Evolutionary conservation across 208 protist genomes (phyloP).

Genomic region (Crithidia brevicula): DNA sequence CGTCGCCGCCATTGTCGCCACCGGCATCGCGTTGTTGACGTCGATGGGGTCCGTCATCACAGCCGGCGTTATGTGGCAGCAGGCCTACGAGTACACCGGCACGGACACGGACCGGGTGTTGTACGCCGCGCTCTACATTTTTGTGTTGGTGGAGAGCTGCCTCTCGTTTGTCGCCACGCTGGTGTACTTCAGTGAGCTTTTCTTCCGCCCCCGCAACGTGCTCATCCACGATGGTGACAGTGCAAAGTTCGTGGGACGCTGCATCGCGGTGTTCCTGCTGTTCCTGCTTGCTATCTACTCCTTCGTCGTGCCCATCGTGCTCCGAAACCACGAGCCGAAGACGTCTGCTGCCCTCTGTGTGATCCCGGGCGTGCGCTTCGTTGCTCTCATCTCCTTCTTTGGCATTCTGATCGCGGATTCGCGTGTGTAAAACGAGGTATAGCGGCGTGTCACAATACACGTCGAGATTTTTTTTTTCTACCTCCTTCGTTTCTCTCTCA

Average conservation of each 20-base stretch:
- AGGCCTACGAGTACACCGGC: neutral
- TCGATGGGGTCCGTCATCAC: slow-evolving; percentile 5
- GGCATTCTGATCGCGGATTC: neutral
- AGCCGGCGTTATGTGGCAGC: slow-evolving; percentile 2
- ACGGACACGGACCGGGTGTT: neutral
- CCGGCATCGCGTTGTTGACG: neutral
- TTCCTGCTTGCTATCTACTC: neutral
- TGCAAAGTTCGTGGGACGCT: neutral
- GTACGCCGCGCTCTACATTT: neutral
- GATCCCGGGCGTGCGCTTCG: neutral
- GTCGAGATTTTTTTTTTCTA: neutral
- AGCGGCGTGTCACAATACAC: neutral
- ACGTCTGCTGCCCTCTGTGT: neutral
- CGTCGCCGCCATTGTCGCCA: neutral
- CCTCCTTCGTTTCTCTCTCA: neutral
- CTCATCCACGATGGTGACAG: neutral
- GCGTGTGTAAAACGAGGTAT: no score
- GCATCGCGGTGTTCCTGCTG: neutral
- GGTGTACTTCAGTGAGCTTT: neutral
- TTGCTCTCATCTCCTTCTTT: neutral
- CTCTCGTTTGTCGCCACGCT: neutral
- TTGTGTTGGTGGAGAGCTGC: neutral
- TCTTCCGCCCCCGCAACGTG: neutral
- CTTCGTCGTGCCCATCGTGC: neutral
- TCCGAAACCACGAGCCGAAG: neutral